phyloP scores from a whole-genome alignment of 805 yeast genomes.

The Saturnispora kantuleensis region DNA sequence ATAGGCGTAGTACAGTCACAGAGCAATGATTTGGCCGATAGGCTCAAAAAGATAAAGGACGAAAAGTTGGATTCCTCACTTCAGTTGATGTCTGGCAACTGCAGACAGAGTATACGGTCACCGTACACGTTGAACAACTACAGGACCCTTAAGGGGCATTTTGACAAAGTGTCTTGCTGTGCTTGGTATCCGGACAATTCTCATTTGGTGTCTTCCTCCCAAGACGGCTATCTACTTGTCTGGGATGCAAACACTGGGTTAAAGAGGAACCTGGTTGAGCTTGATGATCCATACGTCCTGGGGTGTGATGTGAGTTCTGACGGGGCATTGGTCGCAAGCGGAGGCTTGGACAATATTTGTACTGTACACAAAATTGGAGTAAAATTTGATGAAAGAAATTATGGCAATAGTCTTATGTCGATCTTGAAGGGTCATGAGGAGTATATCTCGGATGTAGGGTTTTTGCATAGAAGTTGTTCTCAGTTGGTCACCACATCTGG shows the following conservation, averaged over 20 bases:
- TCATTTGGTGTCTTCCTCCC: conserved; percentile 61
- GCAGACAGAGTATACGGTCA: conserved; percentile 10
- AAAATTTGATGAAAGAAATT: conserved; percentile 4
- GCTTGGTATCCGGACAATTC: conserved; percentile 62
- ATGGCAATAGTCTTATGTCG: conserved; percentile 29
- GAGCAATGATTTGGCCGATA: conserved; percentile 19
- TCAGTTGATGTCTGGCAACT: conserved; percentile 19
- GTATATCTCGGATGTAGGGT: conserved; percentile 67
- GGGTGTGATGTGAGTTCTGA: conserved; percentile 65
- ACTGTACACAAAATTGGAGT: conserved; percentile 46
- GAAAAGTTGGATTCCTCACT: conserved; percentile 22
- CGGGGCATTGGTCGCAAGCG: conserved; percentile 61
- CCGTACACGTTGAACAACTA: conserved; percentile 15
- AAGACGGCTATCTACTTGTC: conserved; percentile 73
- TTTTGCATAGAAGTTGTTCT: conserved; percentile 38
- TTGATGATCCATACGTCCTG: conserved; percentile 73
- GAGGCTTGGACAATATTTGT: conserved; percentile 74
- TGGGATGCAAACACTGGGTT: conserved; percentile 75
- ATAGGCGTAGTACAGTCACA: conserved; percentile 21
- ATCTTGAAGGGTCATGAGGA: conserved; percentile 75
- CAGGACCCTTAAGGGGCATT: conserved; percentile 50
- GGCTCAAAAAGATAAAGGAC: conserved; percentile 21
- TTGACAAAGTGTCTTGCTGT: conserved; percentile 59
- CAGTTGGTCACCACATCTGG: conserved; percentile 65
- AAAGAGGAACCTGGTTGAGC: conserved; percentile 58